Evolutionary conservation across 129 eudicot species (phyloP), one percentile per base, ranked within the genome.

Genomic region (Erigeron canadensis): DNA sequence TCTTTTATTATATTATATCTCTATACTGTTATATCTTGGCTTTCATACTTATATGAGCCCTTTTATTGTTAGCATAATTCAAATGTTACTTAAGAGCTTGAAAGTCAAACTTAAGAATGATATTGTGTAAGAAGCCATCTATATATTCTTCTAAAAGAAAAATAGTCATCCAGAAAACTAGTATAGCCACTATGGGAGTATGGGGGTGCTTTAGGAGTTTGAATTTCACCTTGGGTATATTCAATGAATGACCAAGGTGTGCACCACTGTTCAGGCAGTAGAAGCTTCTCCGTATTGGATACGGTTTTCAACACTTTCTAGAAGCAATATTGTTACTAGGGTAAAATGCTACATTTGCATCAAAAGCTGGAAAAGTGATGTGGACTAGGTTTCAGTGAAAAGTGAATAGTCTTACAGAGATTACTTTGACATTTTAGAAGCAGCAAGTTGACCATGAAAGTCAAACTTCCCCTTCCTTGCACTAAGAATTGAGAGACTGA

Each of bases 151-250:
- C 6, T 11, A 15, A 48, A 48, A 48, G 55, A 17, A n/a, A 50
- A 60, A 7, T 28, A 22, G 10, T 60, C 8, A 8, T 60, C 42
- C 8, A 6, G 17, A 10, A 22, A 11, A 12, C 16, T 60, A 60
- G 16, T 8, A 9, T 60, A 11, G 16, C 37, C 11, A 41, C 42
- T 41, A 64, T 42, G 4, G 39, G n/a, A n/a, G n/a, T n/a, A n/a
- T n/a, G n/a, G n/a, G n/a, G 46, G 37, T 42, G 8, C 16, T 65
- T 8, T 41, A 64, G 53, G 69, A 65, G 54, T 65, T 41, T 43
- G 7, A 9, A 42, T 64, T 51, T 37, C 51, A 16, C 51, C 54
- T 5, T 2, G 47, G 69, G 10, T 53, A 42, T 64, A 41, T 58
- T 8, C 37, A 5, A 18, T 6, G 46, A 16, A 21, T 17, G 13